Evolutionary conservation across 768 basidiomycete genomes (phyloP), one percentile per base, ranked within the genome.

Genomic region (Neoboletus magnificus): DNA sequence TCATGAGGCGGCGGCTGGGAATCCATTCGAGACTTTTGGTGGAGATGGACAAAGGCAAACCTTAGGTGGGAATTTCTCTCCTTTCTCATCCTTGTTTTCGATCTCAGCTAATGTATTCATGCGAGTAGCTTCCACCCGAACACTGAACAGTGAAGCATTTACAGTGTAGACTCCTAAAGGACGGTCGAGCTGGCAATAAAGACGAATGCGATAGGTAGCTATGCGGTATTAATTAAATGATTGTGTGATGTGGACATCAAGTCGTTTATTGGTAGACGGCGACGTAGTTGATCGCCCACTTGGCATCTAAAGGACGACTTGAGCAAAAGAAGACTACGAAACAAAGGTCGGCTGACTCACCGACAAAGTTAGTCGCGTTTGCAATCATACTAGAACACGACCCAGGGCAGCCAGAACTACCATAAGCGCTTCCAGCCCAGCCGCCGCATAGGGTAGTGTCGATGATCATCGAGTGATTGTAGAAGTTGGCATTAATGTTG

Each of bases 221-320:
- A 57, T 54, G 45, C 18, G 4, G 5, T 37, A 52, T 29, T 22
- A 37, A 15, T 22, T 25, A 30, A 47, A 29, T 2, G 1, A 37
- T 18, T 27, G 40, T 12, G 36, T 30, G 35, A 32, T n/a, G 42
- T 4, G 23, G 13, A 25, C 5, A 42, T 30, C 30, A 22, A 22
- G 18, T n/a, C 15, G 50, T 47, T 57, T 49, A 69, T 51, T 80
- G 72, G 69, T 80, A 85, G 44, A 82, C 78, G 33, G 79, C 77
- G 52, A 85, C 72, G 62, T 79, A 83, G 62, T 81, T 81, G 67
- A 85, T 72, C 55, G 74, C 70, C 82, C 82, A 84, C 65, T 79
- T 70, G 12, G 83, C 82, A 62, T 72, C 82, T 85, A 59, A 6
- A 50, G 16, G 16, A 48, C 7, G 9, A 57, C 57, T 25, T 67